A percentile compares a stretch with the other conserved stretches of the same genome.
Conservation (phyloP, 2,329 filamentous ascomycete species). For the Pseudogymnoascus sp. region DNA sequence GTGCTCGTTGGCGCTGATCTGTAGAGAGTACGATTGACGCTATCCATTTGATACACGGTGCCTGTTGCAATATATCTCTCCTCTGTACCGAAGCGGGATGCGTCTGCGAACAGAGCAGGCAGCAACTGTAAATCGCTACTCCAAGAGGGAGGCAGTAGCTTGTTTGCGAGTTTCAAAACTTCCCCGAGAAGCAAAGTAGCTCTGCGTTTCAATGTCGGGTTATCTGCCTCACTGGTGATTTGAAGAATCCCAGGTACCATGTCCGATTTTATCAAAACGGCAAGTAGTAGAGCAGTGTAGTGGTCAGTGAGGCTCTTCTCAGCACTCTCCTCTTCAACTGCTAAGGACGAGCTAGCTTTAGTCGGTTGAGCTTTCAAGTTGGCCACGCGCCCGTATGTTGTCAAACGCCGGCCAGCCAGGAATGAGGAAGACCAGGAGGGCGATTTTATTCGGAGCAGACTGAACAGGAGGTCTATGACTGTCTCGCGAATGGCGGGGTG, state of each 20-base stretch:
- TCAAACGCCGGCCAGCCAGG: slow-evolving; percentile 81
- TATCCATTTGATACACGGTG: slow-evolving; percentile 96
- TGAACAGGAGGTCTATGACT: slow-evolving; percentile 79
- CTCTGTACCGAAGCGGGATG: slow-evolving; percentile 62
- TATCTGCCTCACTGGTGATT: slow-evolving; percentile 61
- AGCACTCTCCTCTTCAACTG: slow-evolving; percentile 53
- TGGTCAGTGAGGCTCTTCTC: slow-evolving; percentile 87
- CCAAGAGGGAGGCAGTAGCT: slow-evolving; percentile 72
- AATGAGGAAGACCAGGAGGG: slow-evolving; percentile 94
- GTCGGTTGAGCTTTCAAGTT: slow-evolving; percentile 61
- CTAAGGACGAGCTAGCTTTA: slow-evolving; percentile 41
- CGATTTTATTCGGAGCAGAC: slow-evolving; percentile 76
- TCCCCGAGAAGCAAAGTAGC: slow-evolving; percentile 86
- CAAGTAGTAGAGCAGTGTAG: slow-evolving; percentile 81
- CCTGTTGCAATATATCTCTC: slow-evolving; percentile 74
- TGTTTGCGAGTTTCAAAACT: slow-evolving; percentile 80
- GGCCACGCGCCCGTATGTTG: slow-evolving; percentile 91
- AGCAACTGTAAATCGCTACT: slow-evolving; percentile 80
- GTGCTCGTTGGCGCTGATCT: slow-evolving; percentile 51
- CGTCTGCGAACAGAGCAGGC: slow-evolving; percentile 73
- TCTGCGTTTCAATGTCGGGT: slow-evolving; percentile 70
- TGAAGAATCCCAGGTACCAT: slow-evolving; percentile 55
- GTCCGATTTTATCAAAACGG: slow-evolving; percentile 75
- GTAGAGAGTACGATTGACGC: slow-evolving; percentile 87
- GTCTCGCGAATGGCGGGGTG: slow-evolving; percentile 57